Percentiles rank a stretch among this genome's conserved stretches.
Evolutionary conservation across 495 filamentous ascomycete species (phyloP).

Genomic region (Aspergillus leporis): DNA sequence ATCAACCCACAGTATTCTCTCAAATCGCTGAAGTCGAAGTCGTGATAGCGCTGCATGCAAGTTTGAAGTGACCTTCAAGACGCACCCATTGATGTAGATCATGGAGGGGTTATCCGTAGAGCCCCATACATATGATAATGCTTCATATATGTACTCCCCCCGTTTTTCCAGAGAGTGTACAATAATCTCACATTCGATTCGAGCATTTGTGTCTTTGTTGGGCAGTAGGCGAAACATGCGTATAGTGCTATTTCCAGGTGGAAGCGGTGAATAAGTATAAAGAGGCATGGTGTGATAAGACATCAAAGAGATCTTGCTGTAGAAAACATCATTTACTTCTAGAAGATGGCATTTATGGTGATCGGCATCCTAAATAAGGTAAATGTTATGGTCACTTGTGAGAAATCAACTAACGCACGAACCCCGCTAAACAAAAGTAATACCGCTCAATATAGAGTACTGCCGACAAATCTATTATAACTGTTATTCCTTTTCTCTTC

Average conservation of each 20-base stretch:
- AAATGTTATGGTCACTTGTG: neutral
- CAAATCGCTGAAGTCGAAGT: neutral
- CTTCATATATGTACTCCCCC: neutral
- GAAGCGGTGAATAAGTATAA: neutral
- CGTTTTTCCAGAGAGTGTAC: neutral
- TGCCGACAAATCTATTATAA: neutral
- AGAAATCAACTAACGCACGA: neutral
- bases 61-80: neutral
- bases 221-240: conserved; percentile 1
- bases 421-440: too few species aligned
- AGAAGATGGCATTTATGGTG: neutral
- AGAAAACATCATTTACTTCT: neutral
- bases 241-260: neutral
- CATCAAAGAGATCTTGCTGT: neutral
- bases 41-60: conserved; percentile 2
- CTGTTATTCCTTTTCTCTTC: neutral
- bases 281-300: neutral
- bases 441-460: neutral
- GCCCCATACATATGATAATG: conserved; percentile 14
- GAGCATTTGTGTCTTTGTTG: neutral
- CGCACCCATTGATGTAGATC: neutral
- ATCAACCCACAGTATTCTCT: conserved; percentile 8
- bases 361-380: neutral
- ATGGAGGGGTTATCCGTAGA: neutral
- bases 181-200: neutral